Evolutionary conservation across 78 protist genomes (phyloP), one percentile per base, ranked within the genome.

Genomic region (Blattamonas nauphoetae): DNA sequence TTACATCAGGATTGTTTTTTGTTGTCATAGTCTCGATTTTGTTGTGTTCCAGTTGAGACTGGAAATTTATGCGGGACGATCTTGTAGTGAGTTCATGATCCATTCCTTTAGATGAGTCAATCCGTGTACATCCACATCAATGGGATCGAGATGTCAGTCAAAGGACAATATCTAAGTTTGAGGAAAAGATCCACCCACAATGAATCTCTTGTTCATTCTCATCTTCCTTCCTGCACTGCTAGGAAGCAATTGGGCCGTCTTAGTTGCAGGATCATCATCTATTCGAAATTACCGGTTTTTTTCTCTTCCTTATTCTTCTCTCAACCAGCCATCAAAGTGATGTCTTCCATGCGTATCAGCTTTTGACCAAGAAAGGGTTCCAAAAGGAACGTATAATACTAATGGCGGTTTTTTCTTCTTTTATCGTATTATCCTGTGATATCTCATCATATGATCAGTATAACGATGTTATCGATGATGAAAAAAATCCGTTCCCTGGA

Each of bases 341-440:
- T 63, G 89, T 78, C 0, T 86, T 42, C 46, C 89, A 86, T 41
- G 82, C 89, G n/a, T 86, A 86, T 38, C 89, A 86, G 82, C 38
- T 55, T 3, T 2, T 86, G 3, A 38, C n/a, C 34, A 44, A 77
- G 80, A 44, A 33, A 1, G 80, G 85, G 45, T 3, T 85, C 41
- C 45, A 84, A 1, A 85, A 86, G 0, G 3, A 32, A n/a, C 44
- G 45, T 3, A 90, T 90, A 41, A 81, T 90, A n/a, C 36, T 80
- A 38, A 71, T 86, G 83, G 71, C 71, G 21, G 71, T 55, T 55
- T 55, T 11, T 29, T 29, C 11, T 55, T 29, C 21, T 29, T 55
- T 55, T 55, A 29, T 55, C 38, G 21, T 55, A 29, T 21, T 55
- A 21, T 21, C 21, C 21, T 55, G 71, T 55, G 11, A 55, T 29